These are phyloP conservation scores for Candida sp. DNA, from an alignment of 1,139 yeast genomes.

Conservation along the genomic window DNA sequence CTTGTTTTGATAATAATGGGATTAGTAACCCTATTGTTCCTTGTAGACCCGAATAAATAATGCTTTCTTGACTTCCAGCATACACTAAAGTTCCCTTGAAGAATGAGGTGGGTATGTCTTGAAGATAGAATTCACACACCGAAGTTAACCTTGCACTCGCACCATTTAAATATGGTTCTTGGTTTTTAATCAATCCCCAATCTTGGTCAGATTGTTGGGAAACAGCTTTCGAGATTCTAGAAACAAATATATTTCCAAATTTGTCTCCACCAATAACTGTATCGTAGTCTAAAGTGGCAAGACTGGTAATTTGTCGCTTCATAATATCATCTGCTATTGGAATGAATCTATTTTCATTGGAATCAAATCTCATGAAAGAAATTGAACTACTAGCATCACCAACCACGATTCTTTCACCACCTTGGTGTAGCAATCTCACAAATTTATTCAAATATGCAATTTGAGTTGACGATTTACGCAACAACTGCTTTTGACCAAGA, in stretches of 20 bases:
- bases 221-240: slow-evolving; percentile 51
- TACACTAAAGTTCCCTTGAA: slow-evolving; percentile 48
- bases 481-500: slow-evolving; percentile 74
- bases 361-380: slow-evolving; percentile 53
- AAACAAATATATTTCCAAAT: slow-evolving; percentile 74
- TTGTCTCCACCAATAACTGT: slow-evolving; percentile 88
- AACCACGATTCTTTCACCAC: slow-evolving; percentile 54
- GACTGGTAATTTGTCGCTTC: slow-evolving; percentile 62
- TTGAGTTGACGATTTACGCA: slow-evolving; percentile 56
- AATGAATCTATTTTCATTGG: slow-evolving; percentile 48
- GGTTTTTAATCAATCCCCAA: slow-evolving; percentile 38
- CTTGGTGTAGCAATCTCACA: slow-evolving; percentile 49
- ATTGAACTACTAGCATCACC: slow-evolving; percentile 68
- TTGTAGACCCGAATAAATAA: slow-evolving; percentile 72
- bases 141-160: slow-evolving; percentile 51
- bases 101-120: slow-evolving; percentile 70
- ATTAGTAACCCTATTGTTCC: slow-evolving; percentile 76
- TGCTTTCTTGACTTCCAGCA: slow-evolving; percentile 62
- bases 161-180: slow-evolving; percentile 44
- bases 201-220: slow-evolving; percentile 50
- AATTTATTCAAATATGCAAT: slow-evolving; percentile 41
- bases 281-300: slow-evolving; percentile 62
- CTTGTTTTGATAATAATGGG: slow-evolving; percentile 65
- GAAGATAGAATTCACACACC: slow-evolving; percentile 60
- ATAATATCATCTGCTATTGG: slow-evolving; percentile 70